A percentile compares a stretch with the other conserved stretches of the same genome.
phyloP scores from a whole-genome alignment of 768 basidiomycete genomes.

The Suillus paluster region DNA sequence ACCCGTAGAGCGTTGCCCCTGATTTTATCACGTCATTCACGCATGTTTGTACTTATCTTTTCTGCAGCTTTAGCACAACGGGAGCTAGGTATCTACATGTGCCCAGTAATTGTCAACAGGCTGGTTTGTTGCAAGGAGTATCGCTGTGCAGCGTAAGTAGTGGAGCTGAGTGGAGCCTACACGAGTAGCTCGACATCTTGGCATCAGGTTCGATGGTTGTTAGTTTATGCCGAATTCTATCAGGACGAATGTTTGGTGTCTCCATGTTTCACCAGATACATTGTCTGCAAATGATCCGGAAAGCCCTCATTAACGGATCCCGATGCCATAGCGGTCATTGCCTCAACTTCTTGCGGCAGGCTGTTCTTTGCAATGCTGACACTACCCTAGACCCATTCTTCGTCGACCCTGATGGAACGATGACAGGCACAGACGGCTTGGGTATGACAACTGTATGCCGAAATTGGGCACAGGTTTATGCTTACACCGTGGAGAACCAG shows the following conservation, averaged over 20 bases:
- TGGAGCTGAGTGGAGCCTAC: no score
- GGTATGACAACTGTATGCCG: constrained; percentile 32
- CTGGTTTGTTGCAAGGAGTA: no score
- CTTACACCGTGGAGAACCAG: constrained; percentile 27
- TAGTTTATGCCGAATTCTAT: background rate
- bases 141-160: no score
- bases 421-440: constrained; percentile 25
- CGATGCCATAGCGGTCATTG: constrained; percentile 37
- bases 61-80: no score
- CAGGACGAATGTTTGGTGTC: constrained; percentile 27
- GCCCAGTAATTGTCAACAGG: no score
- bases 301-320: background rate
- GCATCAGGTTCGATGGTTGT: no score
- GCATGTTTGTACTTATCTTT: no score
- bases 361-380: constrained; percentile 45
- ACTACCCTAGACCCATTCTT: constrained; percentile 45
- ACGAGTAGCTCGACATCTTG: no score
- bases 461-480: constrained; percentile 32
- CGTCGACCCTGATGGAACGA: constrained; percentile 14
- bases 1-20: no score
- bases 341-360: constrained; percentile 48
- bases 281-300: constrained; percentile 28
- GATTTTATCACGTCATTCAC: no score
- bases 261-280: constrained; percentile 36
- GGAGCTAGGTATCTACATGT: no score